Base-by-base conservation (phyloP, 2,329 filamentous ascomycete species). In the Sarocladium oryzae region DNA sequence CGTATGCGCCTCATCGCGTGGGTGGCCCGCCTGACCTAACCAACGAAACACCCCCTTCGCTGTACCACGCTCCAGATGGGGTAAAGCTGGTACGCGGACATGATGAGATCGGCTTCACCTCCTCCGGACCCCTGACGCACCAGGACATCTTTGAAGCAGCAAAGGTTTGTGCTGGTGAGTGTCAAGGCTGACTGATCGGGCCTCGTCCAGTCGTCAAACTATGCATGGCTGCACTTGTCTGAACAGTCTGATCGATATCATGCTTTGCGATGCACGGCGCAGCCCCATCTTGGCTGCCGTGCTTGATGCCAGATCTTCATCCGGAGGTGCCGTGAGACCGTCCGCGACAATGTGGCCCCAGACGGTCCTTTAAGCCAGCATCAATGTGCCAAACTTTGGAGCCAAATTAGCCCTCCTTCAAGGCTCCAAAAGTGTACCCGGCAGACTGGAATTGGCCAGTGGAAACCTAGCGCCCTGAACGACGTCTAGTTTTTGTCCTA, bases 31-130 rank as follows among this genome's bases (percentile, higher is more conserved):
- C 43, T 33, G 28, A 33, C 43, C 43, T 33, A 23, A 15, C 43
- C 43, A 48, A 48, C 43, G 43, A 48, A 33, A 48, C 43, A 48
- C 43, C 43, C 36, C 43, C 43, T 48, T 48, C 43, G 24, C 43
- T 48, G 26, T n/a, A 33, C n/a, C 26, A 33, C 13, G 16, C 43
- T 32, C 43, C 43, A 48, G 43, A 48, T 32, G 43, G 43, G 43
- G 43, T 48, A 48, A 45, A 48, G 24, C 16, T 18, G 43, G 26
- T 48, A 7, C 26, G 43, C n/a, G 26, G 26, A 28, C 26, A 13
- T 32, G 26, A 24, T 48, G 43, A 21, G 43, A 48, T 32, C 43
- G 43, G 43, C 43, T 48, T 32, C 43, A 33, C 24, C 9, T 32
- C 16, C 26, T 48, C 43, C 43, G 43, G 16, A 15, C 43, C 24